Evolutionary conservation across 169 alveolate genomes (phyloP), one percentile per base, ranked within the genome.

Genomic region (Plasmodium gaboni): DNA sequence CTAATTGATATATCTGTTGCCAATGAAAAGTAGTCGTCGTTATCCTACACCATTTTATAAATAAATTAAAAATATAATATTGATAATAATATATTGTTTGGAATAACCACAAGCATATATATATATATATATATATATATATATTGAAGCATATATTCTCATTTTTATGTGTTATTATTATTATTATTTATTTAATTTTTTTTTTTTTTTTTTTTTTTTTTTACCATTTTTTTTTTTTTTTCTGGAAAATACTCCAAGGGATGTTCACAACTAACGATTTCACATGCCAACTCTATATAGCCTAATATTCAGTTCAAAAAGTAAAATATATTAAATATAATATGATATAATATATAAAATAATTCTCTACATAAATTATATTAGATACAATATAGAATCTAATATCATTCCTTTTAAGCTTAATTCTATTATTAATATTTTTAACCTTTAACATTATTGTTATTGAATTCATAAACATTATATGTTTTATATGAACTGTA

Each of bases 1-100:
- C 89, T 78, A 24, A 78, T 28, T 1, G 89, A 78, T 17, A 78
- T 24, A 19, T 78, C 42, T 12, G 89, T 78, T 19, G 78, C 74
- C 42, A 78, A 78, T n/a, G 44, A 15, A 17, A 64, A 78, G 70
- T 78, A 70, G 24, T 65, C 89, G 2, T 65, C 68, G 42, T 17
- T 46, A 28, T 57, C 78, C 89, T 78, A 65, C 12, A 48, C 7
- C 1, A 38, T 42, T 44, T 15, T 65, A 12, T 65, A 65, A 32
- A 65, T 6, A n/a, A 17, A 13, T 19, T 60, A 17, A 5, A 19
- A 17, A 5, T 38, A 38, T 38, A 38, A 38, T 38, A 38, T 38
- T 38, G 46, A 38, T 38, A 38, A 38, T 5, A 38, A 38, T 38
- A 38, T 38, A 5, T 38, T 38, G 1, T 38, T 38, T 38, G 46